These are phyloP conservation scores for Calocybe indica DNA, from an alignment of 768 basidiomycete species.

Conservation along the genomic window DNA sequence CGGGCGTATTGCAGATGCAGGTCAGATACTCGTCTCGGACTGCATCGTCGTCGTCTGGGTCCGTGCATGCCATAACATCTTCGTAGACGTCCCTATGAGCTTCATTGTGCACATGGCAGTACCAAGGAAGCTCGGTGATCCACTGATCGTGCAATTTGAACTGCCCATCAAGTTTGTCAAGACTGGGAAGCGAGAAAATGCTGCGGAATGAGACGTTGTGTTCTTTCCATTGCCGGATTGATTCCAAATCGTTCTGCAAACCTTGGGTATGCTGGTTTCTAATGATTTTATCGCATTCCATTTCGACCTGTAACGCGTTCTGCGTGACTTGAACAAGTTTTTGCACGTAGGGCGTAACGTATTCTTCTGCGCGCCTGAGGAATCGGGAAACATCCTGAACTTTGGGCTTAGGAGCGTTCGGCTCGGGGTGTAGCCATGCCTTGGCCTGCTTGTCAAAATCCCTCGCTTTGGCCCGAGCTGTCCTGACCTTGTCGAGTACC, in stretches of 20 bases:
- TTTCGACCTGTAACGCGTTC: constrained; percentile 74
- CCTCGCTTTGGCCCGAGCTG: constrained; percentile 60
- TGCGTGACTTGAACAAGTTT: constrained; percentile 67
- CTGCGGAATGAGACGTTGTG: constrained; percentile 67
- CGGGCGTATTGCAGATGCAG: constrained; percentile 74
- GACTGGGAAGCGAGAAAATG: constrained; percentile 69
- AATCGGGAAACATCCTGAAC: constrained; percentile 66
- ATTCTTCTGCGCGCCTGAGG: constrained; percentile 69
- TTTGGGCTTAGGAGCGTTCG: constrained; percentile 50
- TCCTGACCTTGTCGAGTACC: constrained; percentile 60
- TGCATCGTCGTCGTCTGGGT: constrained; percentile 73
- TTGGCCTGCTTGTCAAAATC: constrained; percentile 79
- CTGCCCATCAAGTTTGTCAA: constrained; percentile 68
- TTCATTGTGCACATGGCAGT: constrained; percentile 58
- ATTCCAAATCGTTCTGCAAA: constrained; percentile 64
- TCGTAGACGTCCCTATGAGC: constrained; percentile 62
- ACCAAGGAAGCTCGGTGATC: constrained; percentile 77
- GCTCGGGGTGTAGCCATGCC: constrained; percentile 59
- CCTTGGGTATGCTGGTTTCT: constrained; percentile 51
- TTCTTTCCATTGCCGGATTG: constrained; percentile 66
- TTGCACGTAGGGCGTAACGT: constrained; percentile 57
- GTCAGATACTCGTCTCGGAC: constrained; percentile 80
- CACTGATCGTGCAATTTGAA: constrained; percentile 63
- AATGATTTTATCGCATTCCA: constrained; percentile 67
- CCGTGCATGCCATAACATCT: constrained; percentile 71